A percentile compares a stretch with the other conserved stretches of the same genome.
These are phyloP conservation scores for Phialophora chinensis DNA, from an alignment of 2,329 filamentous ascomycete genomes.

Conservation along the genomic window DNA sequence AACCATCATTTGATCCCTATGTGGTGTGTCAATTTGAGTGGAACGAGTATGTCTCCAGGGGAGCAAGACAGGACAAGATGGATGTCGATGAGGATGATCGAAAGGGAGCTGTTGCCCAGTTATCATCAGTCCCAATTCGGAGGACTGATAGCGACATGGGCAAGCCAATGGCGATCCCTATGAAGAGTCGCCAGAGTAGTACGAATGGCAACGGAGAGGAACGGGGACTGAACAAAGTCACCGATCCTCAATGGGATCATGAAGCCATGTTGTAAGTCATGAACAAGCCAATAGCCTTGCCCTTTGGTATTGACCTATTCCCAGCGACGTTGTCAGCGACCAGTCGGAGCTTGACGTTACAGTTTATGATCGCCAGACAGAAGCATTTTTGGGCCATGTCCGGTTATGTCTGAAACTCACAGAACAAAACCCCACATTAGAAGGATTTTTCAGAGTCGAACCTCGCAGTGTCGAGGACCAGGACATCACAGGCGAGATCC, in stretches of 20 bases:
- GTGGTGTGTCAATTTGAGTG: constrained; percentile 96
- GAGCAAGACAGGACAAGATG: constrained; percentile 69
- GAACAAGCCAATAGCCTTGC: neutral
- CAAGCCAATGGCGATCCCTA: constrained; percentile 89
- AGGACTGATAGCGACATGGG: constrained; percentile 81
- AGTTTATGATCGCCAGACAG: constrained; percentile 87
- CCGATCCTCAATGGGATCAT: constrained; percentile 93
- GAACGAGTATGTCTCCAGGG: constrained; percentile 92
- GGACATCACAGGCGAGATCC: constrained; percentile 82
- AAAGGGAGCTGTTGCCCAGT: constrained; percentile 57
- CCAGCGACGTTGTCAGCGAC: constrained; percentile 88
- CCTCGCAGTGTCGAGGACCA: constrained; percentile 80
- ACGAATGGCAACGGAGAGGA: constrained; percentile 81
- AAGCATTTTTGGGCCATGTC: constrained; percentile 90
- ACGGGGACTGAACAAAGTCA: constrained; percentile 68
- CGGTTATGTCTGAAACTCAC: constrained; percentile 75
- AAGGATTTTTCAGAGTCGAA: constrained; percentile 83
- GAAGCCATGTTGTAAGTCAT: constrained; percentile 86
- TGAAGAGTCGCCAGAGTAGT: constrained; percentile 95
- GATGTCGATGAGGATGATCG: constrained; percentile 67
- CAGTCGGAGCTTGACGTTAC: constrained; percentile 91
- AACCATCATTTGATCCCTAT: constrained; percentile 86
- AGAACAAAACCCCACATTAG: constrained; percentile 72
- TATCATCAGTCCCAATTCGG: constrained; percentile 66
- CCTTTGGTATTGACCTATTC: constrained; percentile 41